These are phyloP conservation scores for Leishmania guyanensis DNA, from an alignment of 208 protist genomes.

Conservation along the genomic window DNA sequence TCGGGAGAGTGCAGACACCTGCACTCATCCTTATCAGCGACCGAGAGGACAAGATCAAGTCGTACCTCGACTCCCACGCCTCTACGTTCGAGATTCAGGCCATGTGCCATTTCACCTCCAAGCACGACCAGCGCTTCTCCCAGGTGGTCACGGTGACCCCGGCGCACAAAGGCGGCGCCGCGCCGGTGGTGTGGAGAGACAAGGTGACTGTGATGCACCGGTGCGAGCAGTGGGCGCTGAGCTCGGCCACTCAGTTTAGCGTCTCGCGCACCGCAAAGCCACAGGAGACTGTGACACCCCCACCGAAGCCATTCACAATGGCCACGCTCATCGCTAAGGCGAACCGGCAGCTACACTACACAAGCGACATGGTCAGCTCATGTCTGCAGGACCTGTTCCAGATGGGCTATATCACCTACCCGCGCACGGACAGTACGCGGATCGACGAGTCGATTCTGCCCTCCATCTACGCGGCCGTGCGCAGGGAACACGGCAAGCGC, in stretches of 20 bases:
- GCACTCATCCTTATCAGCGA: slow-evolving; percentile 88
- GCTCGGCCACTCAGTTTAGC: slow-evolving; percentile 24
- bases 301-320: slow-evolving; percentile 90
- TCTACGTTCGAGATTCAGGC: slow-evolving; percentile 53
- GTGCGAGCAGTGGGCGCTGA: slow-evolving; percentile 41
- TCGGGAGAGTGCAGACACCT: slow-evolving; percentile 91
- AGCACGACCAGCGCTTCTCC: slow-evolving; percentile 41
- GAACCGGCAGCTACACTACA: slow-evolving; percentile 84
- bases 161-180: slow-evolving; percentile 16
- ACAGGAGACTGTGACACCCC: slow-evolving; percentile 38
- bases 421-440: slow-evolving; percentile 87
- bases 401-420: slow-evolving; percentile 91
- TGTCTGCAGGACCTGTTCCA: slow-evolving; percentile 90
- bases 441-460: slow-evolving; percentile 95
- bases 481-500: slow-evolving; percentile 97
- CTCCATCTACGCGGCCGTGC: slow-evolving; percentile 98
- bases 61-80: slow-evolving; percentile 68
- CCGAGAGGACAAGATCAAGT: slow-evolving; percentile 66
- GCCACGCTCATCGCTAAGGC: slow-evolving; percentile 84
- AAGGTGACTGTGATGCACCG: slow-evolving; percentile 28
- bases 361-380: slow-evolving; percentile 73
- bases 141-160: slow-evolving; percentile 59
- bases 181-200: slow-evolving; percentile 41
- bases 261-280: slow-evolving; percentile 33
- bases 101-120: slow-evolving; percentile 62